Evolutionary conservation across 352 stramenopile species (phyloP).

Genomic region (Phytophthora idaei): DNA sequence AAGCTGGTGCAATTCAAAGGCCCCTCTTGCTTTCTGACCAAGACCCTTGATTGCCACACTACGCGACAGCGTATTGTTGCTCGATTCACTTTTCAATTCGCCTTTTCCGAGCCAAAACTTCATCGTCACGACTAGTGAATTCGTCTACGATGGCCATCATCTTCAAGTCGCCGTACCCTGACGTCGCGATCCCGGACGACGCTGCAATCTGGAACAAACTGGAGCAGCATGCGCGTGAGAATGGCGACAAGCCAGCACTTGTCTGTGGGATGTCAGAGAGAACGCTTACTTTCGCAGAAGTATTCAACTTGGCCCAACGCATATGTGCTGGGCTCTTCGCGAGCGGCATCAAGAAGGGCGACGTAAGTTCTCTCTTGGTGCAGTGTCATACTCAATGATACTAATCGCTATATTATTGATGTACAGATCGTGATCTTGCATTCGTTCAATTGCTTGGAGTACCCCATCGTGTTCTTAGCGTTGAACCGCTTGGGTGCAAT

Average conservation of each 20-base stretch:
- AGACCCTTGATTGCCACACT: neutral
- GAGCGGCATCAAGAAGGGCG: slow-evolving; percentile 46
- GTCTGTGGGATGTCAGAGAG: slow-evolving; percentile 47
- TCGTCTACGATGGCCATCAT: slow-evolving; percentile 36
- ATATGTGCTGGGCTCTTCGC: slow-evolving; percentile 40
- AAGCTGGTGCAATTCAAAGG: slow-evolving; percentile 5
- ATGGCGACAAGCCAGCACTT: slow-evolving; percentile 36
- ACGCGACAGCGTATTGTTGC: too few relatives aligned
- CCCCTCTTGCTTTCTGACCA: slow-evolving; percentile 1
- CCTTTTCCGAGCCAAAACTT: neutral
- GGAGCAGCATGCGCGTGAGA: slow-evolving; percentile 37
- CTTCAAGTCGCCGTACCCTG: slow-evolving; percentile 45
- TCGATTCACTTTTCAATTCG: slow-evolving; percentile 25
- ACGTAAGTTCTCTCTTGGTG: slow-evolving; percentile 37
- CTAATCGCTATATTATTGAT: slow-evolving; percentile 1
- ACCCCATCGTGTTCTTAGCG: slow-evolving; percentile 52
- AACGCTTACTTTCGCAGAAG: slow-evolving; percentile 40
- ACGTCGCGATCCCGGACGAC: slow-evolving; percentile 36
- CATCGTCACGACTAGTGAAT: slow-evolving; percentile 9
- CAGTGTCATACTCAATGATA: neutral
- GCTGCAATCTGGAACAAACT: slow-evolving; percentile 50
- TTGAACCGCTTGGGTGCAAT: slow-evolving; percentile 50
- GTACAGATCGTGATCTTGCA: slow-evolving; percentile 49
- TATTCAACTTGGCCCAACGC: slow-evolving; percentile 24
- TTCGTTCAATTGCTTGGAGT: slow-evolving; percentile 63